Evolutionary conservation across 306 rosid species (phyloP), one percentile per base, ranked within the genome.

Genomic region (Urtica urens): DNA sequence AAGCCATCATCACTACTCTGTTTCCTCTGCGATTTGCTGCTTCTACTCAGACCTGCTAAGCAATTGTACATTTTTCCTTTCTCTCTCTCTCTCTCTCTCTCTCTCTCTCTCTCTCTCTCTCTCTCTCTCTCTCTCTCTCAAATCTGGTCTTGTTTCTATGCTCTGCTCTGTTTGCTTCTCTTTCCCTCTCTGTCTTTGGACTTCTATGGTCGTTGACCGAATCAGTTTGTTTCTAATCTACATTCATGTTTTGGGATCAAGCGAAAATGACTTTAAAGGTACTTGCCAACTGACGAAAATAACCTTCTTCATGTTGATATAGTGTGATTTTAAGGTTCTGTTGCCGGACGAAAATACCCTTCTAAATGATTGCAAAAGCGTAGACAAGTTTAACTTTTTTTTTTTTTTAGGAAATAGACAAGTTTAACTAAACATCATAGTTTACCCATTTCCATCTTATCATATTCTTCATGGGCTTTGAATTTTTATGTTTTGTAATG

Each of bases 31-130:
- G n/a, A n/a, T n/a, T n/a, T n/a, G n/a, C n/a, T n/a, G 1, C 21
- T 45, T n/a, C n/a, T n/a, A 21, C 53, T 17, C 1, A 34, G 37
- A 23, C 16, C 48, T 6, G 41, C 44, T n/a, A 58, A 25, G 15
- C 60, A 39, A 22, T 58, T 49, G 21, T 45, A 17, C 72, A 60
- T 65, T n/a, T 35, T 35, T 12, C n/a, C 39, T 65, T 40, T 12
- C 19, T 46, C 38, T 47, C 51, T 39, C 27, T 26, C 34, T 44
- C 51, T 65, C 53, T 44, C 46, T 43, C 56, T 37, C 39, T 35
- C 39, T 35, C 47, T 60, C 39, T 35, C 39, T 35, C 39, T 35
- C 39, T 35, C 7, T 35, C 39, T 35, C 7, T 35, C 39, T 35
- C 39, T 35, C 39, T 35, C 39, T 35, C 39, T 35, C 39, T 35